These are phyloP conservation scores for Pythium sukuiense DNA, from an alignment of 352 stramenopile genomes.

Conservation along the genomic window DNA sequence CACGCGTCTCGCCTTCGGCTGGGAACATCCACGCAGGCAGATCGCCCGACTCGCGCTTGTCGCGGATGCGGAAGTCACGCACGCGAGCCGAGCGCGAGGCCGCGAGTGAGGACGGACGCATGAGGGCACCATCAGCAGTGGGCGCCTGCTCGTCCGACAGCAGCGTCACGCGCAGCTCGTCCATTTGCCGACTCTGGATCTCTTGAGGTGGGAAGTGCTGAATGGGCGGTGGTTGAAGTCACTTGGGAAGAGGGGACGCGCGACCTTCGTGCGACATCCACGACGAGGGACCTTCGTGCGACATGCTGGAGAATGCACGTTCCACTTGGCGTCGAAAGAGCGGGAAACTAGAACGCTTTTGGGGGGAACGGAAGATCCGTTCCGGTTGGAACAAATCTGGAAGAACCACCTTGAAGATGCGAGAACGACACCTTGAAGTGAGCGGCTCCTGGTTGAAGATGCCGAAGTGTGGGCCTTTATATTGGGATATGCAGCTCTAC, in stretches of 20 bases:
- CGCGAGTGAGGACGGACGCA: background rate
- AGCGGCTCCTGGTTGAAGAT: background rate
- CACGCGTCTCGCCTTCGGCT: conserved; percentile 17
- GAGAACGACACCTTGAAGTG: background rate
- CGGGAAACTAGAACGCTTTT: conserved; percentile 9
- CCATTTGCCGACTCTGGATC: conserved; percentile 14
- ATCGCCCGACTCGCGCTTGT: conserved; percentile 22
- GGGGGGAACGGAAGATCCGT: background rate
- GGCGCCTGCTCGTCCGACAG: conserved; percentile 19
- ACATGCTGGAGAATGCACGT: background rate
- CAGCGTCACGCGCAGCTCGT: conserved; percentile 29
- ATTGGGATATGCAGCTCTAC: background rate
- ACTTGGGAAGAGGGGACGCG: conserved; percentile 1
- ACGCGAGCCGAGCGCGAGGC: conserved; percentile 26
- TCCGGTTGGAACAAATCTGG: background rate
- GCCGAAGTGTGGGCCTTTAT: background rate
- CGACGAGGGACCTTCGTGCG: background rate
- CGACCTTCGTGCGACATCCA: conserved; percentile 21
- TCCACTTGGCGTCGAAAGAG: conserved; percentile 3
- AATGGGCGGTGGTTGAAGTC: conserved; percentile 28
- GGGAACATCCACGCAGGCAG: conserved; percentile 39
- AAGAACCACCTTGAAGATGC: conserved; percentile 9
- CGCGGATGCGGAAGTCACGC: conserved; percentile 31
- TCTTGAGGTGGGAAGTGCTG: background rate
- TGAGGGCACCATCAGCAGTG: background rate